phyloP scores from a whole-genome alignment of 495 filamentous ascomycete species.

The Evernia prunastri region DNA sequence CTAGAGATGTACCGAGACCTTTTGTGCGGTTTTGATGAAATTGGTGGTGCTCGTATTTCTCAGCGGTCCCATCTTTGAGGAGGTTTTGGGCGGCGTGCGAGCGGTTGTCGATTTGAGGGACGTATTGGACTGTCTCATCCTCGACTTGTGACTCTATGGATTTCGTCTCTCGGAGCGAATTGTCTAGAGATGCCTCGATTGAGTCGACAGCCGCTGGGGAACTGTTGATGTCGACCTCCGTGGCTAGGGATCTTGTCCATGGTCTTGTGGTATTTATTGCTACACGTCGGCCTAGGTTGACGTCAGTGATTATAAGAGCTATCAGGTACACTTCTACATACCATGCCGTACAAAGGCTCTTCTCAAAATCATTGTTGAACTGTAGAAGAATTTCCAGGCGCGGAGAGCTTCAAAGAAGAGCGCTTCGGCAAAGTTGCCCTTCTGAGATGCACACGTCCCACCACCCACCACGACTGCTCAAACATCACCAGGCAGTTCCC shows the following conservation, averaged over 20 bases:
- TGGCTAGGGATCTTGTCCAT: slow-evolving; percentile 25
- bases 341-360: slow-evolving; percentile 20
- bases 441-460: not conserved
- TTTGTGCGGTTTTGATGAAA: slow-evolving; percentile 25
- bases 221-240: slow-evolving; percentile 16
- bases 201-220: not conserved
- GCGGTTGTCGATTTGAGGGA: slow-evolving; percentile 24
- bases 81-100: slow-evolving; percentile 19
- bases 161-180: slow-evolving; percentile 20
- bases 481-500: not conserved
- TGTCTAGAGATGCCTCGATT: slow-evolving; percentile 25
- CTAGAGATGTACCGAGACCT: slow-evolving; percentile 48
- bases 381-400: slow-evolving; percentile 3
- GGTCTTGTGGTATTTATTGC: not conserved
- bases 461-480: not conserved
- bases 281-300: slow-evolving; percentile 1
- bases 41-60: slow-evolving; percentile 7
- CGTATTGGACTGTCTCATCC: slow-evolving; percentile 11
- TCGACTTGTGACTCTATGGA: slow-evolving; percentile 24
- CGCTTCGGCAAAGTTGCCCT: slow-evolving; percentile 17
- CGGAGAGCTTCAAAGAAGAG: slow-evolving; percentile 6
- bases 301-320: not conserved
- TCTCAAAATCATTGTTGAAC: slow-evolving; percentile 24
- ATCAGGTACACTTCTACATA: not conserved
- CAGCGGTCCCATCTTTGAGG: slow-evolving; percentile 16